Conservation (phyloP, 1,139 yeast genomes). For the Candida sanyaensis region DNA sequence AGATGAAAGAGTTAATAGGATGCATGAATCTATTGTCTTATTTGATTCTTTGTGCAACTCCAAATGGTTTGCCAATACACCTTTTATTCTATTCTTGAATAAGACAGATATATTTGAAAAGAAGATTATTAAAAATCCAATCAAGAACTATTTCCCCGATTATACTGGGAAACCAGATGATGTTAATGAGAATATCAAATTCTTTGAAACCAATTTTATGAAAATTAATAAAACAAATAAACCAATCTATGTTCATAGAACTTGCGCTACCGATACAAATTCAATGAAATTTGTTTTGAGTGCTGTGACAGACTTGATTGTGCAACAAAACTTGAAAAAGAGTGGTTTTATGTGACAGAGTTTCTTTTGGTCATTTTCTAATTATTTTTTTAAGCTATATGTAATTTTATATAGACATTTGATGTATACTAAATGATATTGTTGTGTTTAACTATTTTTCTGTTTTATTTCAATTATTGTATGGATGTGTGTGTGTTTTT, state of each 20-base stretch:
- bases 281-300: slow-evolving; percentile 87
- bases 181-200: slow-evolving; percentile 64
- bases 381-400: too few relatives aligned
- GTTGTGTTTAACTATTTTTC: background rate
- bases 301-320: slow-evolving; percentile 90
- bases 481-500: background rate
- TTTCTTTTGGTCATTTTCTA: background rate
- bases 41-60: slow-evolving; percentile 88
- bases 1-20: slow-evolving; percentile 84
- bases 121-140: slow-evolving; percentile 66
- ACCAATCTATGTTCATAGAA: slow-evolving; percentile 85
- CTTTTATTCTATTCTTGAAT: slow-evolving; percentile 85
- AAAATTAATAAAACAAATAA: slow-evolving; percentile 64
- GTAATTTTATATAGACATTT: background rate
- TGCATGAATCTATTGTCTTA: slow-evolving; percentile 85
- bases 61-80: slow-evolving; percentile 81
- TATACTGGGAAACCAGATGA: slow-evolving; percentile 63
- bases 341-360: slow-evolving; percentile 70
- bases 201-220: slow-evolving; percentile 66
- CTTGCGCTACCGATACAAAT: slow-evolving; percentile 93
- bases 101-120: slow-evolving; percentile 80
- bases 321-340: slow-evolving; percentile 77
- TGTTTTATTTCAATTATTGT: slow-evolving; percentile 1
- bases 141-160: slow-evolving; percentile 72
- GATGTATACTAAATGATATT: background rate